Evolutionary conservation across 805 yeast species (phyloP).

Genomic region (Saccharomycopsis sp.): DNA sequence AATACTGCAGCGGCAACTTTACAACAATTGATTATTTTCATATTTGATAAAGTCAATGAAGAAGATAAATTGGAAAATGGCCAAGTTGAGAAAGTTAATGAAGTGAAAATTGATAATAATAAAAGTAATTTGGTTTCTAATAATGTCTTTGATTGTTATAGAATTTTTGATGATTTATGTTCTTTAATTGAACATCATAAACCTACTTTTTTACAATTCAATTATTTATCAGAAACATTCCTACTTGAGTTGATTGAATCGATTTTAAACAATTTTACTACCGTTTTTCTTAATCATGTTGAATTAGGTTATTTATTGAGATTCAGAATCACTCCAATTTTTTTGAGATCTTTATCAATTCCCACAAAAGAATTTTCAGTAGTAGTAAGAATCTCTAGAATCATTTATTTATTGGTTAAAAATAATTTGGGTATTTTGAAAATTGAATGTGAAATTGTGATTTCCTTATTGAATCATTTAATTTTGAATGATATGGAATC

Average conservation of each 20-base stretch:
- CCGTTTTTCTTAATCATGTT: conserved; percentile 41
- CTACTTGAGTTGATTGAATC: conserved; percentile 81
- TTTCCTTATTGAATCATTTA: conserved; percentile 66
- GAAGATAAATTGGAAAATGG: conserved; percentile 27
- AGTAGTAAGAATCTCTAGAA: conserved; percentile 64
- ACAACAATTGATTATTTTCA: conserved; percentile 69
- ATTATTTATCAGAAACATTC: conserved; percentile 47
- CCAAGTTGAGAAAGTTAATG: conserved; percentile 22
- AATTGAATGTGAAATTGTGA: conserved; percentile 72
- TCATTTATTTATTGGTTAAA: conserved; percentile 50
- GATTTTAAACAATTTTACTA: conserved; percentile 52
- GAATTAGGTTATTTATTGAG: conserved; percentile 63
- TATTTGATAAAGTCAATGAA: conserved; percentile 55
- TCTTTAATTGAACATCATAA: conserved; percentile 47
- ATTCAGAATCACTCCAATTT: conserved; percentile 62
- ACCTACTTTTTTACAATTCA: conserved; percentile 43
- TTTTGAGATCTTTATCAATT: conserved; percentile 55
- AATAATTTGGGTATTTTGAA: conserved; percentile 53
- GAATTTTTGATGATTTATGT: conserved; percentile 66
- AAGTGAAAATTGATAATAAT: conserved; percentile 38
- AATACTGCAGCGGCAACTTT: conserved; percentile 92
- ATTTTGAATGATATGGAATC: conserved; percentile 44
- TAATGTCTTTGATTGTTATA: conserved; percentile 57
- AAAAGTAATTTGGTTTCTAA: conserved; percentile 34
- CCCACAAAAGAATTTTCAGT: conserved; percentile 51